Evolutionary conservation across 1,139 yeast species (phyloP).

Genomic region (Yamadazyma jaroonii): DNA sequence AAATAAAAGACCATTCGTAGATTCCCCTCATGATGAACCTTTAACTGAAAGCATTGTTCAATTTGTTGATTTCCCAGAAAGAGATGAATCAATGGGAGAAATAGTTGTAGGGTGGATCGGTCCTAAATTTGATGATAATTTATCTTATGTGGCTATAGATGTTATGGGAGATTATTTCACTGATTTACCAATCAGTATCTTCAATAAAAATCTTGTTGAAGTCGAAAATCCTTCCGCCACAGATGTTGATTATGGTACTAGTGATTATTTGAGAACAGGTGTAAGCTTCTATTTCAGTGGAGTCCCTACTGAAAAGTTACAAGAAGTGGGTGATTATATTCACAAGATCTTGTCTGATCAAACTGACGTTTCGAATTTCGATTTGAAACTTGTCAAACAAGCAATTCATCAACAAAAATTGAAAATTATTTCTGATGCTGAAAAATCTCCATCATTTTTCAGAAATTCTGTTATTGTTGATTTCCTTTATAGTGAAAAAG

Average conservation of each 20-base stretch:
- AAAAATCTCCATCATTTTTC: conserved; percentile 60
- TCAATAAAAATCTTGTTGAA: conserved; percentile 71
- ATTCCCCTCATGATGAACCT: conserved; percentile 51
- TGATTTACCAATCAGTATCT: conserved; percentile 66
- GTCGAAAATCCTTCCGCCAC: conserved; percentile 81
- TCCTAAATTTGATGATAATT: conserved; percentile 54
- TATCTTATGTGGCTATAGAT: conserved; percentile 65
- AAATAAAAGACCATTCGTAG: conserved; percentile 74
- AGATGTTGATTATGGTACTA: conserved; percentile 64
- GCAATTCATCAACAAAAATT: conserved; percentile 63
- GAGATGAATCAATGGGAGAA: conserved; percentile 84
- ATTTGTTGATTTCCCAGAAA: conserved; percentile 78
- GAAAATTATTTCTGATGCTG: conserved; percentile 62
- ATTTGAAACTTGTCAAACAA: conserved; percentile 63
- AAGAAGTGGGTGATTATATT: conserved; percentile 50
- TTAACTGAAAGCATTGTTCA: conserved; percentile 41
- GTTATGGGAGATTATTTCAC: conserved; percentile 75
- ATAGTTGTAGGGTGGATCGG: conserved; percentile 80
- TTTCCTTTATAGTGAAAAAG: conserved; percentile 71
- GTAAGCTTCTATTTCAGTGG: conserved; percentile 62
- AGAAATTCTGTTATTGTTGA: conserved; percentile 71
- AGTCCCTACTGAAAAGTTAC: conserved; percentile 68
- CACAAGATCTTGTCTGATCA: conserved; percentile 53
- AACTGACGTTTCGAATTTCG: conserved; percentile 48
- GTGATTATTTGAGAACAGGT: conserved; percentile 61